phyloP scores from a whole-genome alignment of 2,329 filamentous ascomycete genomes.

The Sporothrix brasiliensis region DNA sequence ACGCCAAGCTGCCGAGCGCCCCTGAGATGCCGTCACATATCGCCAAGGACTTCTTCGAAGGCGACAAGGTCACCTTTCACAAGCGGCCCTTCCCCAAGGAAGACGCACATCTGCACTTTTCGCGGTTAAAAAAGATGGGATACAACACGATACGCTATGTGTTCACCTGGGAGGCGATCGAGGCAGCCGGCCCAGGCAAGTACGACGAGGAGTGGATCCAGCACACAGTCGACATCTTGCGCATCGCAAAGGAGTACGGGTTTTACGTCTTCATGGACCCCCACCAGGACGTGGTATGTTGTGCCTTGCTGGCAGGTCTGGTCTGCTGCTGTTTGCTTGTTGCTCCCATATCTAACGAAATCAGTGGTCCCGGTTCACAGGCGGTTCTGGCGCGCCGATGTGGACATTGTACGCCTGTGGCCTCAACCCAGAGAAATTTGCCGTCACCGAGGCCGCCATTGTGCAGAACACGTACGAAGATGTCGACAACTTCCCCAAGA shows the following conservation, averaged over 20 bases:
- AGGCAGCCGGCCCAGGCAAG: conserved; percentile 82
- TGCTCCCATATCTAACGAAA: conserved; percentile 34
- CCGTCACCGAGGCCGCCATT: conserved; percentile 83
- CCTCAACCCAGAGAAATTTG: conserved; percentile 82
- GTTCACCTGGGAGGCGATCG: conserved; percentile 99
- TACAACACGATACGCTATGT: conserved; percentile 97
- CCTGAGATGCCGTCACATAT: conserved; percentile 83
- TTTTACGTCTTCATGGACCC: conserved; percentile 99
- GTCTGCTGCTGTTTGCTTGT: not conserved
- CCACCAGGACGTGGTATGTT: conserved; percentile 88
- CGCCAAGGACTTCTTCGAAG: conserved; percentile 81
- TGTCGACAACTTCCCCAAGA: conserved; percentile 87
- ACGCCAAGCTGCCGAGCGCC: conserved; percentile 82
- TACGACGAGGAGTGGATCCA: conserved; percentile 95
- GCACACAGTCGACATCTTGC: conserved; percentile 83
- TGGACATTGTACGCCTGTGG: conserved; percentile 97
- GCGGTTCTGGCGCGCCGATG: conserved; percentile 92
- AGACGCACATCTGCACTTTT: conserved; percentile 84
- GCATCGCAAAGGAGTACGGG: conserved; percentile 83
- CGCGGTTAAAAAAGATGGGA: conserved; percentile 80
- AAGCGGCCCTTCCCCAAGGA: conserved; percentile 79
- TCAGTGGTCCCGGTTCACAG: conserved; percentile 90
- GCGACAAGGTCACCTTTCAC: conserved; percentile 87
- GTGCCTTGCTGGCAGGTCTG: not conserved
- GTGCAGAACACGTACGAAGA: conserved; percentile 93